These are phyloP conservation scores for Apiospora koreana DNA, from an alignment of 2,329 filamentous ascomycete species.

Conservation along the genomic window DNA sequence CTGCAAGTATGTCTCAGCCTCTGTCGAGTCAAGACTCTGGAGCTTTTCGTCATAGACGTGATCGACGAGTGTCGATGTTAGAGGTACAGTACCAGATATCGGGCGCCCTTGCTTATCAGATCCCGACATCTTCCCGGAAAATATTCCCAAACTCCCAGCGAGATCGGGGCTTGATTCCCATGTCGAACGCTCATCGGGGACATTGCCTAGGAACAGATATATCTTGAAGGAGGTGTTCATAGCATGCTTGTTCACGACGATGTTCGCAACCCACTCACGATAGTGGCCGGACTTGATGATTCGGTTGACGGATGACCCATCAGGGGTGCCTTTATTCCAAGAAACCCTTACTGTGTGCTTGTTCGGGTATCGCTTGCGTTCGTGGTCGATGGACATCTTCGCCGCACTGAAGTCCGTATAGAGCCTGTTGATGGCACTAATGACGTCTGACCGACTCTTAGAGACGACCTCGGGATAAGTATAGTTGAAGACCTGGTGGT, in stretches of 20 bases:
- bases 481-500: slow-evolving; percentile 67
- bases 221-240: slow-evolving; percentile 64
- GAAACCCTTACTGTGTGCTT: background rate
- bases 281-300: slow-evolving; percentile 34
- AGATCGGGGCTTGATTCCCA: slow-evolving; percentile 59
- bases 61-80: slow-evolving; percentile 50
- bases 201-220: slow-evolving; percentile 65
- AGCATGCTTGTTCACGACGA: slow-evolving; percentile 61
- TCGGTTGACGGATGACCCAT: background rate
- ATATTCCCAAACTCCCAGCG: slow-evolving; percentile 62
- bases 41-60: slow-evolving; percentile 40
- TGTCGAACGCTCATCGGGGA: slow-evolving; percentile 40
- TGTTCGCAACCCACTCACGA: slow-evolving; percentile 69
- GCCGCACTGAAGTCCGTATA: slow-evolving; percentile 24
- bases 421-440: slow-evolving; percentile 26
- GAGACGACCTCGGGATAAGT: slow-evolving; percentile 68
- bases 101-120: slow-evolving; percentile 20
- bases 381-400: background rate
- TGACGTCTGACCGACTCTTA: slow-evolving; percentile 32
- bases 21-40: slow-evolving; percentile 36
- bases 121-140: slow-evolving; percentile 37
- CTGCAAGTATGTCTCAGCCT: slow-evolving; percentile 44
- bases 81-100: slow-evolving; percentile 51
- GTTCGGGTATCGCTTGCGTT: background rate
- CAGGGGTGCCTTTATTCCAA: background rate